phyloP scores from a whole-genome alignment of 2,329 filamentous ascomycete species.

The Apiospora arundinis region DNA sequence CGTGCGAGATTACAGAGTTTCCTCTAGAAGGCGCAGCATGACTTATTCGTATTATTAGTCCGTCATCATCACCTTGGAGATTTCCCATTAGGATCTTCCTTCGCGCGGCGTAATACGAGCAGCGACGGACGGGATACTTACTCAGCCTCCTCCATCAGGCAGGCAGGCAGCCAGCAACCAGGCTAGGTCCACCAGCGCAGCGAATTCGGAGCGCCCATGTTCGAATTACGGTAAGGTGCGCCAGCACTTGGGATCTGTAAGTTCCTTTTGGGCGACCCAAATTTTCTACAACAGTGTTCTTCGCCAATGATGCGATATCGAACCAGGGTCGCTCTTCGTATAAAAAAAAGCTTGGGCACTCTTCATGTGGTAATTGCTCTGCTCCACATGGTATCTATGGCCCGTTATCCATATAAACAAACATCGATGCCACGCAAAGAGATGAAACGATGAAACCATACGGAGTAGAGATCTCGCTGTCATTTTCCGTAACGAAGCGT shows the following conservation, averaged over 20 bases:
- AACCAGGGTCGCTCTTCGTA: background rate
- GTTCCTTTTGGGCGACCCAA: background rate
- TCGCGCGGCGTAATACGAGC: conserved; percentile 1
- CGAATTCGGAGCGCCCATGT: background rate
- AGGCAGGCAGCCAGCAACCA: no score
- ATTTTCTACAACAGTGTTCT: background rate
- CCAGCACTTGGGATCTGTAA: background rate
- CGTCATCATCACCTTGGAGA: background rate
- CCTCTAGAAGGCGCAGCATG: conserved; percentile 9
- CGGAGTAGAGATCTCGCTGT: background rate
- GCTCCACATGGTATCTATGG: background rate
- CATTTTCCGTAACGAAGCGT: background rate
- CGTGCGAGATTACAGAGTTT: conserved; percentile 13
- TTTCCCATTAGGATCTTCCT: background rate
- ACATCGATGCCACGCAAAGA: background rate
- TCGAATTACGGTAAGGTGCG: background rate
- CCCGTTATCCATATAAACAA: background rate
- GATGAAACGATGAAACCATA: background rate
- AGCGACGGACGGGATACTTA: background rate
- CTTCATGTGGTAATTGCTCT: background rate
- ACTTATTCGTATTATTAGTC: background rate
- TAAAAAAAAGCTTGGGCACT: background rate
- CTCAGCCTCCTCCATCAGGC: background rate
- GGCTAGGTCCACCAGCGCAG: background rate
- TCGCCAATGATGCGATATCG: background rate